Conservation (phyloP, 164 flowering plant species). For the Umbellularia californica region DNA sequence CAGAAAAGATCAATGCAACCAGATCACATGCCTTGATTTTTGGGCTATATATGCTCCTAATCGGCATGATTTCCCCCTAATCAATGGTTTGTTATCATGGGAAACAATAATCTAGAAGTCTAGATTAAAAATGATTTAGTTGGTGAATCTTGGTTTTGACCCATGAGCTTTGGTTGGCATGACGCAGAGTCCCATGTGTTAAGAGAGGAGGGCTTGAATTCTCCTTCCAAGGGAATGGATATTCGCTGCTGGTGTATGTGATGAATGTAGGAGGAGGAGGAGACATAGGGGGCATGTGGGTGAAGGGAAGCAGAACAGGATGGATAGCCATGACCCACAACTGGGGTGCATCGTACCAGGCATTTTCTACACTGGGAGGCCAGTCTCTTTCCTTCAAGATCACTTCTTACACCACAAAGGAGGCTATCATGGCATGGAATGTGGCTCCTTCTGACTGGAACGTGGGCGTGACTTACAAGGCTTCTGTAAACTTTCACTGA, state of each 20-base stretch:
- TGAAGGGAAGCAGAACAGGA: conserved; percentile 56
- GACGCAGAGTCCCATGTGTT: conserved; percentile 61
- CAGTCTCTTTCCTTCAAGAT: conserved; percentile 79
- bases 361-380: conserved; percentile 62
- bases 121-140: no score
- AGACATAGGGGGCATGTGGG: conserved; percentile 66
- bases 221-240: conserved; percentile 77
- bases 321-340: conserved; percentile 68
- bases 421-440: conserved; percentile 45
- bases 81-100: no score
- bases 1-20: no score
- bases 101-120: no score
- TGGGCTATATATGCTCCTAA: no score
- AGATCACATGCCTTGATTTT: no score
- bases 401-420: conserved; percentile 50
- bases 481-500: conserved; percentile 59
- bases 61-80: no score
- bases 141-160: background rate
- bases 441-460: conserved; percentile 51
- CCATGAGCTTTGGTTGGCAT: background rate
- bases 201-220: conserved; percentile 59
- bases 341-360: conserved; percentile 96
- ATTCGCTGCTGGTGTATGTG: conserved; percentile 85
- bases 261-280: conserved; percentile 94
- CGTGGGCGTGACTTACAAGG: conserved; percentile 38